A percentile compares a stretch with the other conserved stretches of the same genome.
phyloP scores from a whole-genome alignment of 192 early-diverging fungal species.

The Geranomyces variabilis region DNA sequence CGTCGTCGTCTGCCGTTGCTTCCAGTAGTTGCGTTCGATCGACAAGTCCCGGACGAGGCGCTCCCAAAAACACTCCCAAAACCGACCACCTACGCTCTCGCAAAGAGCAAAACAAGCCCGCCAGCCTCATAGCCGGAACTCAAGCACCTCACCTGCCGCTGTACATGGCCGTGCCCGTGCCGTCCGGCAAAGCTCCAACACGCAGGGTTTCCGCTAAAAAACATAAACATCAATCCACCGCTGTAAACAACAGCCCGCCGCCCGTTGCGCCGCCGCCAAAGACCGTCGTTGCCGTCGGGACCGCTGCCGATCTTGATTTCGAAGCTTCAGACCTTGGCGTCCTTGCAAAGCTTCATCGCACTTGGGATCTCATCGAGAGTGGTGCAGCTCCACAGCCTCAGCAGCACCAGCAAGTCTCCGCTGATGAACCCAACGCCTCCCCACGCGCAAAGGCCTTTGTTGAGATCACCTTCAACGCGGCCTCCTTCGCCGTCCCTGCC shows the following conservation, averaged over 20 bases:
- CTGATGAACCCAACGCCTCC: background rate
- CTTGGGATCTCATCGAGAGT: constrained; percentile 21
- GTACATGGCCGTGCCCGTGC: constrained; percentile 5
- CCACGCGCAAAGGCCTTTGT: background rate
- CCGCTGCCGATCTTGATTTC: constrained; percentile 10
- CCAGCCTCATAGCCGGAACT: too few relatives aligned
- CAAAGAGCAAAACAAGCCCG: too few relatives aligned
- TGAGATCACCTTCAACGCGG: constrained; percentile 13
- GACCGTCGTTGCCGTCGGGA: background rate
- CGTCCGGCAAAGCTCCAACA: background rate
- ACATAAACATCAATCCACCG: background rate
- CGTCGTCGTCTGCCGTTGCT: too few relatives aligned
- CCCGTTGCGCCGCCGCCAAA: background rate
- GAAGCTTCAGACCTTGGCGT: background rate
- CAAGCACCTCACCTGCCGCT: background rate
- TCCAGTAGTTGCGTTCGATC: too few relatives aligned
- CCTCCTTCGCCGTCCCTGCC: background rate
- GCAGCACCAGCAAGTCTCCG: background rate
- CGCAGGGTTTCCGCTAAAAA: background rate
- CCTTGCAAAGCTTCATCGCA: constrained; percentile 8
- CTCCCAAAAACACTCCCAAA: too few relatives aligned
- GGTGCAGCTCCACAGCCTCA: background rate
- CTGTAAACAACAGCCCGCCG: background rate
- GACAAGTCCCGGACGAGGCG: too few relatives aligned
- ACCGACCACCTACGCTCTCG: too few relatives aligned